Percentiles rank a stretch among this genome's conserved stretches.
phyloP scores from a whole-genome alignment of 2,329 filamentous ascomycete genomes.

The Diplodia mutila region DNA sequence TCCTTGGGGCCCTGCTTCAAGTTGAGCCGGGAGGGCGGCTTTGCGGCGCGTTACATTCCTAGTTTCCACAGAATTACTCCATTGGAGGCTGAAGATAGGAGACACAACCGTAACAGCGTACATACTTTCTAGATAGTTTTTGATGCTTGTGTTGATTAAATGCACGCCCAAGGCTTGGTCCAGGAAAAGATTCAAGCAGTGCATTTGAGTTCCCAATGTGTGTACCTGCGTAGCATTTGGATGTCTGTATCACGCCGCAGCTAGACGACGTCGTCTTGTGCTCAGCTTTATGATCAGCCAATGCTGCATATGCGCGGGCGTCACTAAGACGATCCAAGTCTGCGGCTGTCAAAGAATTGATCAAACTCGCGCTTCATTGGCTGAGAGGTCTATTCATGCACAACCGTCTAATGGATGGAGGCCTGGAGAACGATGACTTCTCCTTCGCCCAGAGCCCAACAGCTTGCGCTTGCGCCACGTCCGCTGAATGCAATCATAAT shows the following conservation, averaged over 20 bases:
- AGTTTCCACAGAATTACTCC: conserved; percentile 20
- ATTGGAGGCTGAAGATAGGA: conserved; percentile 21
- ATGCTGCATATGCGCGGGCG: neutral
- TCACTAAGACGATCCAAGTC: neutral
- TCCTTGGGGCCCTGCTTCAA: conserved; percentile 55
- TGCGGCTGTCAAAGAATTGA: neutral
- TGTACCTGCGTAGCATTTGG: neutral
- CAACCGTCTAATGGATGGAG: neutral
- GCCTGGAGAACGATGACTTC: neutral
- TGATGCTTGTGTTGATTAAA: neutral
- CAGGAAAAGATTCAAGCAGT: neutral
- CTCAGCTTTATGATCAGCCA: neutral
- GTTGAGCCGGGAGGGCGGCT: conserved; percentile 66
- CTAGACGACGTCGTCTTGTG: neutral
- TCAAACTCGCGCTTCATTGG: neutral
- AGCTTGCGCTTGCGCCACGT: neutral
- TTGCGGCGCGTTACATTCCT: conserved; percentile 79
- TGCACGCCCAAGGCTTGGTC: neutral
- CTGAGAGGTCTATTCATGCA: neutral
- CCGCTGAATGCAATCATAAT: conserved; percentile 12
- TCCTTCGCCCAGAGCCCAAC: neutral
- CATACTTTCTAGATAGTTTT: conserved; percentile 13
- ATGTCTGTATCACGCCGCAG: neutral
- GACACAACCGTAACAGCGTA: conserved; percentile 26
- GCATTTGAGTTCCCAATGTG: neutral